Evolutionary conservation across 83 land plant genomes (phyloP), one percentile per base, ranked within the genome.

Genomic region (Picea mariana): DNA sequence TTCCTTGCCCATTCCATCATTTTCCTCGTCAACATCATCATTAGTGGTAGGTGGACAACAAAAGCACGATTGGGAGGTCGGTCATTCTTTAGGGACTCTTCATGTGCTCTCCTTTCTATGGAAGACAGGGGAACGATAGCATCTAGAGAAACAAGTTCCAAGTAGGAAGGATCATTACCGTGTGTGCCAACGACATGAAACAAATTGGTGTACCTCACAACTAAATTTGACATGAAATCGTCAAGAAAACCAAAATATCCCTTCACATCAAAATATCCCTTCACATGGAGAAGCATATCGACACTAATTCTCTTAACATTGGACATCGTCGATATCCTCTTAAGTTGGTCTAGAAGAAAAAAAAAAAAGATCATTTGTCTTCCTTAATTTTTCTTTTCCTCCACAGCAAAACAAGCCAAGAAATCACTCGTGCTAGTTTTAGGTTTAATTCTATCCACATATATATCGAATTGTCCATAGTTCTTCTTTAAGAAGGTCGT

Each of bases 231-330:
- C 61, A 90, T 62, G 24, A 92, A 87, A 79, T 92, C 92, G 59
- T n/a, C n/a, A 1, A 92, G 94, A 52, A 92, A 85, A 40, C 92
- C 94, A 73, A 92, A 92, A 17, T 86, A 91, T n/a, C n/a, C n/a
- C n/a, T n/a, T n/a, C n/a, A n/a, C n/a, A n/a, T n/a, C n/a, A n/a
- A n/a, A n/a, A n/a, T n/a, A n/a, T 67, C 92, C 86, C 86, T 88
- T 90, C 72, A 85, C 91, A 73, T 90, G 84, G 11, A 78, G 78
- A 68, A 92, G 81, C 79, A 90, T 92, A 17, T 90, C 89, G 9
- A 80, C 89, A 73, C 85, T 84, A 61, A 92, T 5, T 9, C 83
- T 87, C 62, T 79, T 85, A 68, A 87, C 76, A 47, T 80, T 82
- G 34, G 94, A 67, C 88, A 92, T 90, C 92, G 88, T 90, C 72